phyloP scores from a whole-genome alignment of 306 rosid species.

The Calophaca sinica region DNA sequence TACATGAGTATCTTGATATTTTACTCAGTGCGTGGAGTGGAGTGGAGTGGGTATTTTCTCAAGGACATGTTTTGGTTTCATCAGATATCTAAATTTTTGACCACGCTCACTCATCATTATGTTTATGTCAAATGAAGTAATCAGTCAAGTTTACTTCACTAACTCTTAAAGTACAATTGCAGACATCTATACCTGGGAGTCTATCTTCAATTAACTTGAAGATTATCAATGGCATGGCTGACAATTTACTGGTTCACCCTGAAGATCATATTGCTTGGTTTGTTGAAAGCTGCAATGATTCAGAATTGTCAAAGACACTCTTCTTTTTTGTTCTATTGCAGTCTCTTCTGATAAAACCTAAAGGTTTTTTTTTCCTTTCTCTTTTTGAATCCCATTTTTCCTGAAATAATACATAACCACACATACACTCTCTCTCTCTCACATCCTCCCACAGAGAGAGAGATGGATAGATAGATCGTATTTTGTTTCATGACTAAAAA shows the following conservation, averaged over 20 bases:
- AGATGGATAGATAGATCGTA: background rate
- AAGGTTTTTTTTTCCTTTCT: constrained; percentile 52
- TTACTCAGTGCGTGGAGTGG: background rate
- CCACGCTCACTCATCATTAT: background rate
- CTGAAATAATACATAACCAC: constrained; percentile 1
- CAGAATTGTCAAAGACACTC: constrained; percentile 68
- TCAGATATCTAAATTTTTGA: constrained; percentile 9
- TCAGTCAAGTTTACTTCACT: constrained; percentile 24
- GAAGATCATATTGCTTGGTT: constrained; percentile 67
- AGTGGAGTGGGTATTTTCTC: constrained; percentile 20
- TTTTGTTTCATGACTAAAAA: background rate
- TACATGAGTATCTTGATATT: constrained; percentile 29
- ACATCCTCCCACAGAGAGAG: background rate
- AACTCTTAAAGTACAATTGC: constrained; percentile 43
- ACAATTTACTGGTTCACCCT: constrained; percentile 60
- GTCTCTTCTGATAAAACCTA: constrained; percentile 53
- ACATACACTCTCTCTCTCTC: background rate
- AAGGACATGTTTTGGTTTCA: constrained; percentile 19
- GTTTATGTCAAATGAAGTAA: constrained; percentile 28
- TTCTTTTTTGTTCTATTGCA: constrained; percentile 73
- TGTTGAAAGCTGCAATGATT: constrained; percentile 57
- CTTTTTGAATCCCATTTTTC: constrained; percentile 30
- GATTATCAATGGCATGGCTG: constrained; percentile 68
- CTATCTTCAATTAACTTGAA: constrained; percentile 69
- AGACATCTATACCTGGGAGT: constrained; percentile 55